Evolutionary conservation across 495 filamentous ascomycete genomes (phyloP).

Genomic region (Talaromyces wortmannii): DNA sequence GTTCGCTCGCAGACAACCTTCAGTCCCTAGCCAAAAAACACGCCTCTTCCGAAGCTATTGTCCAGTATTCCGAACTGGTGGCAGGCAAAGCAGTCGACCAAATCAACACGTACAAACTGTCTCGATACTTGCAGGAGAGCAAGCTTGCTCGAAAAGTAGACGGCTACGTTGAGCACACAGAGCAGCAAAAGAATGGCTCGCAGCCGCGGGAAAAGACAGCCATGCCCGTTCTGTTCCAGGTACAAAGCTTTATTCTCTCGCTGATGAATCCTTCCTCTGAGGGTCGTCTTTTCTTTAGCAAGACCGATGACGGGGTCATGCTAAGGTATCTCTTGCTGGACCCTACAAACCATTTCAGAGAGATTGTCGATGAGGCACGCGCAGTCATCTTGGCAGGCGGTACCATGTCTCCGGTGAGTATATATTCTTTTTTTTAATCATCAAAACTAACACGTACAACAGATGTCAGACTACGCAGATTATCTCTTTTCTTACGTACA

Average conservation of each 20-base stretch:
- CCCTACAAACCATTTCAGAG: constrained; percentile 83
- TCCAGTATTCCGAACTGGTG: constrained; percentile 63
- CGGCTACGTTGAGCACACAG: constrained; percentile 62
- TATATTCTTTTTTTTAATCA: not conserved
- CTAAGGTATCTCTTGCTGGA: constrained; percentile 91
- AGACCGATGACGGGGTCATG: constrained; percentile 45
- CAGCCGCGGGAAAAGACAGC: constrained; percentile 27
- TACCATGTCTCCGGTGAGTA: constrained; percentile 82
- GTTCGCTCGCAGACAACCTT: constrained; percentile 65
- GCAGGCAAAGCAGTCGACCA: constrained; percentile 87
- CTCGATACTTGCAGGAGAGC: constrained; percentile 80
- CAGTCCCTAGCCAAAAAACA: constrained; percentile 32
- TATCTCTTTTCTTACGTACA: constrained; percentile 78
- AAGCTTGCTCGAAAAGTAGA: constrained; percentile 94
- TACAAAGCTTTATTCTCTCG: constrained; percentile 75
- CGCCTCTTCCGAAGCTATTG: constrained; percentile 51
- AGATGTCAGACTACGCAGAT: constrained; percentile 79
- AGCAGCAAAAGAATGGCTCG: constrained; percentile 27
- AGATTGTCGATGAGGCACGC: constrained; percentile 77
- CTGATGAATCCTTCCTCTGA: constrained; percentile 85
- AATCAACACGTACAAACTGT: constrained; percentile 86
- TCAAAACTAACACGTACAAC: constrained; percentile 4
- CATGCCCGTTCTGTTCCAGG: constrained; percentile 72
- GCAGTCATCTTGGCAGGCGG: constrained; percentile 90
- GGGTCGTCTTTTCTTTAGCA: constrained; percentile 77